Evolutionary conservation across 2,329 filamentous ascomycete species (phyloP).

Genomic region (Xylaria sp.): DNA sequence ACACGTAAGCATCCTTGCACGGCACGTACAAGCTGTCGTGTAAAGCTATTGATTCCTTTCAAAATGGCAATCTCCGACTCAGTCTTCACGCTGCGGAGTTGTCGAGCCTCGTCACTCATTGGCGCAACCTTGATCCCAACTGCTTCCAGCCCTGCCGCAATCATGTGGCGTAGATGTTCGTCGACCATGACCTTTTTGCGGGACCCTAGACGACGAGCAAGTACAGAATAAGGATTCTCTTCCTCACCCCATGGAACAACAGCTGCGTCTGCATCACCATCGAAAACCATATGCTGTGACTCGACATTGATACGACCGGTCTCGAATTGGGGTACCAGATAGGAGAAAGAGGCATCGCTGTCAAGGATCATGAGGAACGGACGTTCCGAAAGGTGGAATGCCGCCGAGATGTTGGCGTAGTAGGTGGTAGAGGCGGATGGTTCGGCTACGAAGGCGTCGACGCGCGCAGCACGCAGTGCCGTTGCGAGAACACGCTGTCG

Average conservation of each 20-base stretch:
- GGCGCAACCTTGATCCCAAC: constrained; percentile 38
- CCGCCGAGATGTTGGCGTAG: constrained; percentile 34
- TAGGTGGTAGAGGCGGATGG: constrained; percentile 28
- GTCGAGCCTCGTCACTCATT: constrained; percentile 37
- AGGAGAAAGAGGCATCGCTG: constrained; percentile 35
- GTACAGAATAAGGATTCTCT: constrained; percentile 36
- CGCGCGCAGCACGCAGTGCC: constrained; percentile 30
- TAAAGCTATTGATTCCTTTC: constrained; percentile 39
- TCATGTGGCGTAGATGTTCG: constrained; percentile 40
- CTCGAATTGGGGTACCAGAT: constrained; percentile 40
- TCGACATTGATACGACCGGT: constrained; percentile 35
- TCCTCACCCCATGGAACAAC: constrained; percentile 40
- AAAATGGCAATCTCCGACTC: constrained; percentile 38
- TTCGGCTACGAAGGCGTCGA: constrained; percentile 41
- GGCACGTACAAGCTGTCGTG: constrained; percentile 37
- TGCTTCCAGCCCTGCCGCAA: constrained; percentile 36
- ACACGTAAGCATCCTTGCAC: constrained; percentile 37
- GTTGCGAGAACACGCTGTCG: constrained; percentile 35
- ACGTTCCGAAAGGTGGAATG: constrained; percentile 38
- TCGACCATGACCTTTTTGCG: constrained; percentile 38
- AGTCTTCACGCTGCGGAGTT: constrained; percentile 39
- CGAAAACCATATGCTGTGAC: constrained; percentile 39
- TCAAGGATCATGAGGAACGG: constrained; percentile 38
- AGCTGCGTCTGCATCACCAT: constrained; percentile 31
- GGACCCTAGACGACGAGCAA: constrained; percentile 19